These are phyloP conservation scores for Termitomyces sp. DNA, from an alignment of 768 basidiomycete species.

Conservation along the genomic window DNA sequence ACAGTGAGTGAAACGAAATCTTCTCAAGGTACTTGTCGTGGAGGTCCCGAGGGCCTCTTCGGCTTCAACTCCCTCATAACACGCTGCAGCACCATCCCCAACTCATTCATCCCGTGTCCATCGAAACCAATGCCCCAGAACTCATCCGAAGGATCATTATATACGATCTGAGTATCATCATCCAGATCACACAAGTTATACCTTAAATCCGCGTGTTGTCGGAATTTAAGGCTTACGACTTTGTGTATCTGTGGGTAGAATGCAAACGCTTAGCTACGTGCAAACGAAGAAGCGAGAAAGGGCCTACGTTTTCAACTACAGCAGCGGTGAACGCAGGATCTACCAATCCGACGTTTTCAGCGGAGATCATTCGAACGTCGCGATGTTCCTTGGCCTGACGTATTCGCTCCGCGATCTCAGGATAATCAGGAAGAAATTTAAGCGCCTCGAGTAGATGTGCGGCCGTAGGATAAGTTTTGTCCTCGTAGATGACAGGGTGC, in stretches of 20 bases:
- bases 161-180: slow-evolving; percentile 43
- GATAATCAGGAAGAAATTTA: slow-evolving; percentile 51
- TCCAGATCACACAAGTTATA: slow-evolving; percentile 47
- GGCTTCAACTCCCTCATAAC: slow-evolving; percentile 35
- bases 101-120: slow-evolving; percentile 53
- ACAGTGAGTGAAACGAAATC: neutral
- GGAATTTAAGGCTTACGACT: slow-evolving; percentile 65
- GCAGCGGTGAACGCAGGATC: neutral
- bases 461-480: slow-evolving; percentile 61
- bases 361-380: slow-evolving; percentile 36
- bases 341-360: slow-evolving; percentile 36
- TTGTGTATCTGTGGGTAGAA: slow-evolving; percentile 55
- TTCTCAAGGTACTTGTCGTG: neutral
- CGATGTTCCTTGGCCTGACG: slow-evolving; percentile 33
- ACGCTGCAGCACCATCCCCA: slow-evolving; percentile 57
- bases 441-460: slow-evolving; percentile 76
- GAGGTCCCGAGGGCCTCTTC: neutral
- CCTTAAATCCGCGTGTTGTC: slow-evolving; percentile 63
- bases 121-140: slow-evolving; percentile 64
- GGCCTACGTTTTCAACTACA: slow-evolving; percentile 7
- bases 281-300: neutral
- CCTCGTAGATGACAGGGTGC: slow-evolving; percentile 54
- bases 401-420: slow-evolving; percentile 50
- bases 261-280: neutral
- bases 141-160: slow-evolving; percentile 48